Base-by-base conservation (phyloP, 768 basidiomycete genomes). In the Porphyrellus cyaneotinctus region DNA sequence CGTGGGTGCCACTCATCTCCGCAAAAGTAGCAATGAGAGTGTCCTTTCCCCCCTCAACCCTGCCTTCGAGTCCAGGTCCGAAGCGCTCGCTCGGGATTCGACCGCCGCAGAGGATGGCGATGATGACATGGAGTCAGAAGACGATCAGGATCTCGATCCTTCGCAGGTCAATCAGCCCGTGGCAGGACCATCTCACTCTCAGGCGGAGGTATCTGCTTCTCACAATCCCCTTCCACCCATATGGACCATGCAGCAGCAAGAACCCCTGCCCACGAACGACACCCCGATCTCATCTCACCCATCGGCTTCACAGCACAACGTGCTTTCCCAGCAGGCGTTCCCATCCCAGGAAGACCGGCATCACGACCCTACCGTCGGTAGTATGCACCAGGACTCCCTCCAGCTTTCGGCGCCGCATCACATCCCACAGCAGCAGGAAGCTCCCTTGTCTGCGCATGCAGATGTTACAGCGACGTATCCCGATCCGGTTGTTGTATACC, bases 21-120 rank as follows among this genome's bases (percentile, higher is more conserved):
- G 79, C 74, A 63, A 71, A 62, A 45, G 64, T n/a, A 68, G 66
- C 43, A 68, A 68, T 6, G 61, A 64, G 56, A 61, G 64, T 44
- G 71, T 64, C 22, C 62, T 73, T 17, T 72, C 74, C n/a, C 74
- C 72, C 26, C 64, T 73, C 36, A 74, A 72, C 36, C 70, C 74
- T 47, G 66, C 71, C n/a, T 76, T 72, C 53, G 70, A 73, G 48
- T 60, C 61, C 30, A 66, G 65, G 30, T 62, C 66, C 17, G 70
- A 71, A 38, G 58, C 53, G 17, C 56, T 64, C n/a, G 59, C 62
- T 20, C 58, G 59, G 24, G 58, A 64, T 51, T 63, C 67, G 14
- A 55, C 57, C 46, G 63, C 60, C 58, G 64, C 55, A 39, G 70
- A 71, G 10, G 71, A 71, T 28, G 63, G 58, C 23, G 65, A 68